Evolutionary conservation across 2,329 filamentous ascomycete genomes (phyloP).

Genomic region (Chaetomiaceae sp.): DNA sequence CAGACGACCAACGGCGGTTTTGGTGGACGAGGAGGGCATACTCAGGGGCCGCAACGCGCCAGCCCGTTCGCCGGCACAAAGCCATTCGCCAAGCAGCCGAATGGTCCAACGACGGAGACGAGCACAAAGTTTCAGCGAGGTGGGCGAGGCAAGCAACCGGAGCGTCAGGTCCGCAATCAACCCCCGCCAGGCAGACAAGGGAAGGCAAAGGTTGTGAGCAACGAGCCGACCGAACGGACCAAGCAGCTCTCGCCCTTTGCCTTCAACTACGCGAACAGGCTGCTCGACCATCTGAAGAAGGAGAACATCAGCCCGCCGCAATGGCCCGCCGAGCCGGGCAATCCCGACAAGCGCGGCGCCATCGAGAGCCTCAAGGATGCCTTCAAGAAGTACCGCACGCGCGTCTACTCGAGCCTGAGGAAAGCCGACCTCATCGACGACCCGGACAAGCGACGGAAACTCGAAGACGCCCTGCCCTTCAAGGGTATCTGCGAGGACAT

Average conservation of each 20-base stretch:
- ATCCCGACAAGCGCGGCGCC: slow-evolving; percentile 45
- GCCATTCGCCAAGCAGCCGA: background rate
- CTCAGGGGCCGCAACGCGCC: background rate
- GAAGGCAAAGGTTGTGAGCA: background rate
- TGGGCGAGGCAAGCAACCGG: slow-evolving; percentile 15
- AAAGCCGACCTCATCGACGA: slow-evolving; percentile 60
- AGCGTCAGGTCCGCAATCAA: slow-evolving; percentile 10
- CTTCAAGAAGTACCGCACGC: slow-evolving; percentile 54
- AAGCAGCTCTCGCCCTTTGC: slow-evolving; percentile 26
- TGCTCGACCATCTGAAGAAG: slow-evolving; percentile 49
- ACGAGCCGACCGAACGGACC: slow-evolving; percentile 23
- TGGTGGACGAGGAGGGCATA: slow-evolving; percentile 10
- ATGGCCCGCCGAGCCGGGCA: slow-evolving; percentile 54
- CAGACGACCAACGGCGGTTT: background rate
- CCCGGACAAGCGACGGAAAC: slow-evolving; percentile 56
- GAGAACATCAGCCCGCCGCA: slow-evolving; percentile 50
- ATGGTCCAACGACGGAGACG: background rate
- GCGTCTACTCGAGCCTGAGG: slow-evolving; percentile 54
- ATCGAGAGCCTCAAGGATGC: slow-evolving; percentile 53
- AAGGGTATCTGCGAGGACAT: slow-evolving; percentile 66
- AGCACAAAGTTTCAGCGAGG: background rate
- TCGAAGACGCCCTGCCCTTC: slow-evolving; percentile 62
- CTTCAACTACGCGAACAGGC: slow-evolving; percentile 43
- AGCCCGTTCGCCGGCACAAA: slow-evolving; percentile 8
- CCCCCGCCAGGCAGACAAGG: background rate